Conservation (phyloP, 371 early-diverging fungal genomes). For the Lichtheimia ornata region DNA sequence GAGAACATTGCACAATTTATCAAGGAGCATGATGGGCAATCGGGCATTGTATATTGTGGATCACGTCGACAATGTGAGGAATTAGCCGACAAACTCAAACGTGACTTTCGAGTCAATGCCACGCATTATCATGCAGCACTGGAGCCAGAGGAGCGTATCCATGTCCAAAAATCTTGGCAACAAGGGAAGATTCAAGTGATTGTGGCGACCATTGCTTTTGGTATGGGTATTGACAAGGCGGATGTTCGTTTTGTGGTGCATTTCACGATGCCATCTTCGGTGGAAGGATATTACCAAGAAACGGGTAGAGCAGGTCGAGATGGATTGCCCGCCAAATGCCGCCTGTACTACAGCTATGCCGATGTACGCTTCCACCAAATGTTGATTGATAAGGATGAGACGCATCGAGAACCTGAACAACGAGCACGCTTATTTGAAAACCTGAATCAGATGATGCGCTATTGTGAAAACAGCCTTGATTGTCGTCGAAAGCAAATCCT, state of each 20-base stretch:
- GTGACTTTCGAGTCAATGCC: slow-evolving; percentile 49
- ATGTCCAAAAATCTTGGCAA: slow-evolving; percentile 91
- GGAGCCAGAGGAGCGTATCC: slow-evolving; percentile 80
- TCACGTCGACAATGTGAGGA: slow-evolving; percentile 90
- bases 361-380: slow-evolving; percentile 76
- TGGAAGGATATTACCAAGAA: slow-evolving; percentile 99
- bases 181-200: slow-evolving; percentile 70
- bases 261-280: slow-evolving; percentile 89
- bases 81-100: slow-evolving; percentile 71
- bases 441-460: slow-evolving; percentile 87
- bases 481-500: slow-evolving; percentile 94
- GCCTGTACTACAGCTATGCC: slow-evolving; percentile 84
- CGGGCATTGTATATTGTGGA: slow-evolving; percentile 98
- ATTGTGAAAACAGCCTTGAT: slow-evolving; percentile 93
- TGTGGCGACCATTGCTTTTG: slow-evolving; percentile 44
- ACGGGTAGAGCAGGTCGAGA: slow-evolving; percentile 99
- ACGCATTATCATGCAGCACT: slow-evolving; percentile 92
- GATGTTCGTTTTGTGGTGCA: slow-evolving; percentile 99
- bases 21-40: slow-evolving; percentile 63
- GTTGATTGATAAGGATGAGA: slow-evolving; percentile 80
- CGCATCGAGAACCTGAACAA: slow-evolving; percentile 68
- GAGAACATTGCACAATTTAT: slow-evolving; percentile 34
- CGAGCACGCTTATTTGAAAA: slow-evolving; percentile 88
- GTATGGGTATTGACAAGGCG: slow-evolving; percentile 99
- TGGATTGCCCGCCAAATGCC: slow-evolving; percentile 84